Conservation (phyloP, 495 filamentous ascomycete genomes). For the Paragyromitra xinjiangensis region DNA sequence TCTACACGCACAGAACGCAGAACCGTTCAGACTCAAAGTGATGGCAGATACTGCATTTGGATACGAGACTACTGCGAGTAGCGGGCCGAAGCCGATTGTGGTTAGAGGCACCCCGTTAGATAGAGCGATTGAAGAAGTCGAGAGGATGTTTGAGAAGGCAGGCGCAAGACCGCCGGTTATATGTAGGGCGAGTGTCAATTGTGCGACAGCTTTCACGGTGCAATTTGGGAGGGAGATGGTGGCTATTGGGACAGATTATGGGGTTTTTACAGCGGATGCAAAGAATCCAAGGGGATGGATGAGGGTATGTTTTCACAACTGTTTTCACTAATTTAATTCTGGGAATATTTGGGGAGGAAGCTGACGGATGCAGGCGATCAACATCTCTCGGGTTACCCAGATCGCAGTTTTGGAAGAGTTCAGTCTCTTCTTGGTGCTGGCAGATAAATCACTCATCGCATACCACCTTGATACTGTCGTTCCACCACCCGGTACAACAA, state of each 20-base stretch:
- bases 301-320: conserved; percentile 64
- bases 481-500: conserved; percentile 61
- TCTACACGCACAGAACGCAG: conserved; percentile 89
- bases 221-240: conserved; percentile 85
- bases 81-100: conserved; percentile 65
- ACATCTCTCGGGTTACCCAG: conserved; percentile 80
- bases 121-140: conserved; percentile 87
- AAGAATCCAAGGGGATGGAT: conserved; percentile 89
- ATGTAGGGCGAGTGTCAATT: conserved; percentile 86
- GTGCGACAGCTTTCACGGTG: conserved; percentile 85
- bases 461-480: conserved; percentile 93
- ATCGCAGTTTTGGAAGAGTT: conserved; percentile 96
- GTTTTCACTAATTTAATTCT: conserved; percentile 17
- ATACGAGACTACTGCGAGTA: conserved; percentile 71
- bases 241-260: conserved; percentile 93
- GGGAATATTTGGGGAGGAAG: conserved; percentile 18
- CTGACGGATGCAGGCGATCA: conserved; percentile 68
- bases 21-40: conserved; percentile 91
- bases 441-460: conserved; percentile 89
- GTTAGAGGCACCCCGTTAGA: conserved; percentile 92
- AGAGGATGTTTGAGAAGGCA: conserved; percentile 71
- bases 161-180: conserved; percentile 75
- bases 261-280: conserved; percentile 85
- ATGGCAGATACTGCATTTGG: conserved; percentile 92
- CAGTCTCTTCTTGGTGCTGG: conserved; percentile 85